Base-by-base conservation (phyloP, 257 asterid species). In the Salvia rosmarinus region DNA sequence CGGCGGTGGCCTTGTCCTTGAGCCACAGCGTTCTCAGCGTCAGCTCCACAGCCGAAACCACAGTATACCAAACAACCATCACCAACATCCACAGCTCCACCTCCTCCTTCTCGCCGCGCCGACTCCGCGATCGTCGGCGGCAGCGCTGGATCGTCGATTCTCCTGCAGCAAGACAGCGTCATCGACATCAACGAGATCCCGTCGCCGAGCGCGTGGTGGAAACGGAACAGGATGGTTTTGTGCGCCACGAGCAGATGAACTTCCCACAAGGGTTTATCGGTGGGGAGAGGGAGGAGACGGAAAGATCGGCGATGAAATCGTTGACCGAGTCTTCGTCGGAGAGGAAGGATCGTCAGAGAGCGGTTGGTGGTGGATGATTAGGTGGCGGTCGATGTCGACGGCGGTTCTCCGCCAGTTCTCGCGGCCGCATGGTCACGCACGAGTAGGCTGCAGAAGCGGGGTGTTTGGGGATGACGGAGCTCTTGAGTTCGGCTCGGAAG, bases 391-490 rank as follows among this genome's bases (percentile, higher is more conserved):
- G 10, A 90, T 5, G 77, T 84, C 82, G 65, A 92, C 84, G 32
- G 63, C 42, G n/a, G 9, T 87, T 84, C 67, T 69, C 6, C 96
- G 84, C 98, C 98, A 92, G 81, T 73, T 61, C 14, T 85, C 90
- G 25, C 89, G 90, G 51, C 96, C 95, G 73, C 61, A 0, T 37
- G 88, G 77, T 84, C 92, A 9, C 74, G 72, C 14, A 90, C 86
- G 70, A 92, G 88, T 77, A 28, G n/a, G n/a, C 98, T 92, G 82
- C 84, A 37, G 70, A 92, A 92, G 49, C 96, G 0, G 96, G 96
- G 79, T 88, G 92, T 47, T 79, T 68, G 47, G 87, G 39, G 78
- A 92, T 44, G 51, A 83, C 12, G 2, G 98, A 90, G 66, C 11
- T 44, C 1, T 12, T 17, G 73, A 88, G 20, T 7, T 70, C 89